A percentile compares a stretch with the other conserved stretches of the same genome.
Conservation (phyloP, 768 basidiomycete genomes). For the Daedaleopsis nitida region DNA sequence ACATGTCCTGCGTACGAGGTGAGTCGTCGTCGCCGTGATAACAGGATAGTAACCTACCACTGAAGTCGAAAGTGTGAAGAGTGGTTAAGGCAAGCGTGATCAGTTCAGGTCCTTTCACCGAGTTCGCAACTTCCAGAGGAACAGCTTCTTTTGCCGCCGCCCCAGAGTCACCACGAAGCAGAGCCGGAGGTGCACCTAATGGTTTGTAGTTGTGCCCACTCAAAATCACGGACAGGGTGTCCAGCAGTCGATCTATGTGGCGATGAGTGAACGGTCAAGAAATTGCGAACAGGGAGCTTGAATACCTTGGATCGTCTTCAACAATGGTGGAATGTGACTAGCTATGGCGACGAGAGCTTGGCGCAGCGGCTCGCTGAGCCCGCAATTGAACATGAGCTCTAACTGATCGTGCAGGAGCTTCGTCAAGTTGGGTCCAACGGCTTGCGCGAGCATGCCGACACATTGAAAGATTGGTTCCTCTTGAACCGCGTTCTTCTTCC, state of each 20-base stretch:
- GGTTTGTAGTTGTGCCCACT: slow-evolving; percentile 86
- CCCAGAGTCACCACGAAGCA: slow-evolving; percentile 55
- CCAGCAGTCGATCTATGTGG: slow-evolving; percentile 81
- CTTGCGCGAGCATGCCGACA: slow-evolving; percentile 91
- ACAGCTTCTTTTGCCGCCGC: slow-evolving; percentile 46
- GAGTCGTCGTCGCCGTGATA: slow-evolving; percentile 6
- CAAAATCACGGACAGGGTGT: slow-evolving; percentile 78
- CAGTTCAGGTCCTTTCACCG: slow-evolving; percentile 60
- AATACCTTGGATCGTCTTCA: slow-evolving; percentile 89
- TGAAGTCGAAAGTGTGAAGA: slow-evolving; percentile 92
- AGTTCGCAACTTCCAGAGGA: slow-evolving; percentile 1
- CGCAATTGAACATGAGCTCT: slow-evolving; percentile 94
- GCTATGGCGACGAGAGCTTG: slow-evolving; percentile 85
- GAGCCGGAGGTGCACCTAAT: slow-evolving; percentile 76
- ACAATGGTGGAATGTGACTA: slow-evolving; percentile 82
- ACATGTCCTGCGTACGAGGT: slow-evolving; percentile 67
- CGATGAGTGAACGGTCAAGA: background rate
- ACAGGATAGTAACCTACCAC: slow-evolving; percentile 49
- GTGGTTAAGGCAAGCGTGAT: slow-evolving; percentile 85
- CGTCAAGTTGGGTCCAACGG: slow-evolving; percentile 95
- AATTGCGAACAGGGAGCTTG: background rate
- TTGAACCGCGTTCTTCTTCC: slow-evolving; percentile 87
- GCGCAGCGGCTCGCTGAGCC: slow-evolving; percentile 85
- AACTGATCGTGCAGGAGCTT: slow-evolving; percentile 95
- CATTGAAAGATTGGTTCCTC: slow-evolving; percentile 98